Evolutionary conservation across 257 asterid genomes (phyloP).

Genomic region (Scutellaria galericulata): DNA sequence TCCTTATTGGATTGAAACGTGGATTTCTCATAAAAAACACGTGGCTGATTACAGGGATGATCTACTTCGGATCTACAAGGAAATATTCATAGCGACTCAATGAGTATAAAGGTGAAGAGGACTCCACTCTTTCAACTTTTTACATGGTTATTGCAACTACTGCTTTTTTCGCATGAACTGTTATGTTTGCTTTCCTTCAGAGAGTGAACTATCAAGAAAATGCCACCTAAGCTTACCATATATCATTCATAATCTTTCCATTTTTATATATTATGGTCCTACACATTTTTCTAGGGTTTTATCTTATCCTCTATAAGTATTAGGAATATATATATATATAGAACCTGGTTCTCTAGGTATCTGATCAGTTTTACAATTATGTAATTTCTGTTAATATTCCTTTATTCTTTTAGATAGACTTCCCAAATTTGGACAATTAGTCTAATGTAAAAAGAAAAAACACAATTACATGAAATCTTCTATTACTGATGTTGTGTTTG

Average conservation of each 20-base stretch:
- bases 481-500: too few relatives aligned
- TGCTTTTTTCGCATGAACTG: conserved; percentile 24
- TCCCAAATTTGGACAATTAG: too few relatives aligned
- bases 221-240: conserved; percentile 7
- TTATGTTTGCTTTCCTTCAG: conserved; percentile 4
- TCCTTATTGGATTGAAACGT: background rate
- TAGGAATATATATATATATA: conserved; percentile 14
- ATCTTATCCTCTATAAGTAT: background rate
- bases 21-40: background rate
- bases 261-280: background rate
- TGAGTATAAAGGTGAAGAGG: conserved; percentile 15
- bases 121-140: conserved; percentile 16
- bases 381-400: background rate
- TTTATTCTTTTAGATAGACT: too few relatives aligned
- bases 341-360: conserved; percentile 22
- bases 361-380: conserved; percentile 6
- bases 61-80: too few relatives aligned
- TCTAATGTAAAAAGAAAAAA: too few relatives aligned
- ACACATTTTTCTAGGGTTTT: too few relatives aligned
- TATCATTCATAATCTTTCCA: background rate
- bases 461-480: too few relatives aligned
- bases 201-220: background rate
- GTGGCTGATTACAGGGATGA: background rate
- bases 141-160: background rate
- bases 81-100: background rate